phyloP scores from a whole-genome alignment of 75 land plant genomes.

The Adiantum capillusveneris region DNA sequence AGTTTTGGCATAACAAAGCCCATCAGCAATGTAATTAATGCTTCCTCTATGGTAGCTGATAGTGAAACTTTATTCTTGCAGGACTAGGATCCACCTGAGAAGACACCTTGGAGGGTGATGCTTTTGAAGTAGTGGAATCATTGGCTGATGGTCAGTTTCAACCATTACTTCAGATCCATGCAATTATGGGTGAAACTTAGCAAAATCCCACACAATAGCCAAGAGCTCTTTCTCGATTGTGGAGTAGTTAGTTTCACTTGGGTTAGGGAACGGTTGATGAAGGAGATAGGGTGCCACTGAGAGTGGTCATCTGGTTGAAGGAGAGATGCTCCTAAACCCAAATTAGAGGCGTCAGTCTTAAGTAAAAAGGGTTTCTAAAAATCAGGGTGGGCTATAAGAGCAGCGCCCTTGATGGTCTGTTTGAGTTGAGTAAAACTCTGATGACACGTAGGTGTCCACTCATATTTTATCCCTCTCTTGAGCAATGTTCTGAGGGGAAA shows the following conservation, averaged over 20 bases:
- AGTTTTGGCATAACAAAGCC: too few species aligned
- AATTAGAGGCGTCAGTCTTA: neutral
- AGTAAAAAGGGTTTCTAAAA: neutral
- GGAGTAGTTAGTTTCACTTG: neutral
- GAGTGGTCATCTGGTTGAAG: neutral
- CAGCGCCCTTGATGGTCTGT: neutral
- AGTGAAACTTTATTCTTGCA: neutral
- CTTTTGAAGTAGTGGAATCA: neutral
- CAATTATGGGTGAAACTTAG: constrained; percentile 18
- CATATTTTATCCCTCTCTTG: neutral
- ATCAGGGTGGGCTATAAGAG: neutral
- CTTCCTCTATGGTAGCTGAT: neutral
- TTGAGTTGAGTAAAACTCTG: neutral
- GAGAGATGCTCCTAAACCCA: neutral
- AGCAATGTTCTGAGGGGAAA: neutral
- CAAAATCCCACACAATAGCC: constrained; percentile 10
- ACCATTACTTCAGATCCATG: neutral
- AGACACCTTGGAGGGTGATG: neutral
- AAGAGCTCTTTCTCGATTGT: constrained; percentile 1
- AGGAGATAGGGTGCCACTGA: neutral
- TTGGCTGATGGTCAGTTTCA: constrained; percentile 8
- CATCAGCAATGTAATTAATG: too few species aligned
- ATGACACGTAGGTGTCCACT: neutral
- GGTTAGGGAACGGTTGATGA: neutral
- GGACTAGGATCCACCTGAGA: neutral